phyloP scores from a whole-genome alignment of 129 eudicot species.

The Escallonia herrerae region DNA sequence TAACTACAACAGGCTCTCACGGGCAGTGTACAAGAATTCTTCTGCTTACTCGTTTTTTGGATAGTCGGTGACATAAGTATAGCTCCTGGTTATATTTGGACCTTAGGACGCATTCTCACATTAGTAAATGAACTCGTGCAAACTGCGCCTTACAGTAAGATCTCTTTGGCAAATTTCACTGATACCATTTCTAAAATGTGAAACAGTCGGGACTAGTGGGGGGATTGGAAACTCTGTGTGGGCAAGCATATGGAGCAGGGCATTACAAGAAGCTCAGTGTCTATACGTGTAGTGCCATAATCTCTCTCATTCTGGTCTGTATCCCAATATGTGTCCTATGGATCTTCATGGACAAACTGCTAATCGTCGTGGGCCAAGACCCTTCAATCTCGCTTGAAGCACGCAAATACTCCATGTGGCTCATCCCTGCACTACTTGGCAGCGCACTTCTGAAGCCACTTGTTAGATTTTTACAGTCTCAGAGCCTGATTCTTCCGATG shows the following conservation, averaged over 20 bases:
- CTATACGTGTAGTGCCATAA: conserved; percentile 46
- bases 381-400: conserved; percentile 57
- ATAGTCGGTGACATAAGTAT: too few species aligned
- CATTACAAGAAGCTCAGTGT: conserved; percentile 47
- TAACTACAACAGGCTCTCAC: too few species aligned
- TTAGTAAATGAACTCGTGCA: too few species aligned
- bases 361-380: conserved; percentile 59
- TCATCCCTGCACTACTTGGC: conserved; percentile 52
- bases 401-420: conserved; percentile 35
- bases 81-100: too few species aligned
- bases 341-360: conserved; percentile 52
- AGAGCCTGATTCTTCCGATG: conserved; percentile 55
- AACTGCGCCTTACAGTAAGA: too few species aligned
- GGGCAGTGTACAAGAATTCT: too few species aligned
- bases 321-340: conserved; percentile 47
- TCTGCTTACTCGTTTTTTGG: too few species aligned
- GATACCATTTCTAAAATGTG: not conserved
- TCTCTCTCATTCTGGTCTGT: conserved; percentile 51
- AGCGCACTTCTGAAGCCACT: conserved; percentile 50
- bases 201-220: conserved; percentile 69
- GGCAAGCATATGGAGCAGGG: conserved; percentile 79
- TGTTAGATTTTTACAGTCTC: conserved; percentile 56
- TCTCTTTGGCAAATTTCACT: too few species aligned
- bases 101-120: too few species aligned
- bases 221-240: conserved; percentile 73